Percentiles rank a stretch among this genome's conserved stretches.
These are phyloP conservation scores for Cadophora sp. DNA, from an alignment of 2,329 filamentous ascomycete species.

Conservation along the genomic window DNA sequence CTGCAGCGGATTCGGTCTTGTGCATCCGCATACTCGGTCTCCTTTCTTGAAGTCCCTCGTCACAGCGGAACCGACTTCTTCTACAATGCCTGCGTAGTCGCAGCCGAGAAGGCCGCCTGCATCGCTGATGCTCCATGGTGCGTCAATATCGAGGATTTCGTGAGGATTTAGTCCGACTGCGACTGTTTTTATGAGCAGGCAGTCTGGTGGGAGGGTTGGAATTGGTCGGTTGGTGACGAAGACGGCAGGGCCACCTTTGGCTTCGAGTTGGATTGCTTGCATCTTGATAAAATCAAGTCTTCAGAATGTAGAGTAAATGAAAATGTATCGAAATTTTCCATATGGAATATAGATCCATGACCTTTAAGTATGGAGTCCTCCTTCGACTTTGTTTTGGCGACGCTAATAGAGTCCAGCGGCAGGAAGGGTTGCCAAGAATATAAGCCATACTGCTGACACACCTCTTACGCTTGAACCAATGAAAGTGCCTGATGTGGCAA, in stretches of 20 bases:
- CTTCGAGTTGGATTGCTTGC: conserved; percentile 13
- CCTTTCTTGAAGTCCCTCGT: conserved; percentile 39
- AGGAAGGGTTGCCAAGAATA: neutral
- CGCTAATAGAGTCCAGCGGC: neutral
- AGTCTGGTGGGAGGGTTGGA: conserved; percentile 7
- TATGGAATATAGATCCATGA: neutral
- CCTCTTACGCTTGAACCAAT: neutral
- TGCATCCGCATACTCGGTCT: conserved; percentile 45
- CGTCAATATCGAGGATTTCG: conserved; percentile 14
- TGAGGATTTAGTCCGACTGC: conserved; percentile 15
- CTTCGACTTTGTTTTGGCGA: neutral
- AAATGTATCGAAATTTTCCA: too few species aligned
- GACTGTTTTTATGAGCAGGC: conserved; percentile 12
- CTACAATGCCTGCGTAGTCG: conserved; percentile 55
- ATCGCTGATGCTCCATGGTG: neutral
- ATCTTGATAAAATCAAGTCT: neutral
- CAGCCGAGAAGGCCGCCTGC: conserved; percentile 34
- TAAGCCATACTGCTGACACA: neutral
- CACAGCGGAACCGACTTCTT: conserved; percentile 50
- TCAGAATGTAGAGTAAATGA: neutral
- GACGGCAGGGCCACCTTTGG: conserved; percentile 12
- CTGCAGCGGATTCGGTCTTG: conserved; percentile 40
- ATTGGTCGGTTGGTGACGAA: conserved; percentile 9
- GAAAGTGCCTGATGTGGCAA: neutral
- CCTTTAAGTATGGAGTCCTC: neutral